Conservation (phyloP, 2,329 filamentous ascomycete genomes). For the Fusarium phyllophilum region DNA sequence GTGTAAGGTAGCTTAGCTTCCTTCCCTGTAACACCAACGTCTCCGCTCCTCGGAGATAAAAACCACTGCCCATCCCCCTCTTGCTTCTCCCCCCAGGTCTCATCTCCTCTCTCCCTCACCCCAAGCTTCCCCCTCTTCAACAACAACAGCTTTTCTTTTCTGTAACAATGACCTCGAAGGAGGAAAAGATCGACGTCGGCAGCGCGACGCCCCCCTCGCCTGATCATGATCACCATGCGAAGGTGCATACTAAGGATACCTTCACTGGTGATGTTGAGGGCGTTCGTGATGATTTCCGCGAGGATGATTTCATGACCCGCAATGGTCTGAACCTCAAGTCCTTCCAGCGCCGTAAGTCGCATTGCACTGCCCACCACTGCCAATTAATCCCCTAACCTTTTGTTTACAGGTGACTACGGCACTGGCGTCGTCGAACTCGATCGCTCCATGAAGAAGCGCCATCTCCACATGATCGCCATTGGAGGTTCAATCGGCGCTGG, state of each 20-base stretch:
- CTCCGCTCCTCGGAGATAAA: constrained; percentile 20
- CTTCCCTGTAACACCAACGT: background rate
- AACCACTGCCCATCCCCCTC: constrained; percentile 17
- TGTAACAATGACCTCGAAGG: constrained; percentile 32
- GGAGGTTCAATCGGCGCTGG: constrained; percentile 70
- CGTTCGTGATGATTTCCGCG: constrained; percentile 37
- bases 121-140: background rate
- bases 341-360: constrained; percentile 37
- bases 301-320: constrained; percentile 43
- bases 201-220: constrained; percentile 28
- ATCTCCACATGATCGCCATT: constrained; percentile 72
- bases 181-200: constrained; percentile 33
- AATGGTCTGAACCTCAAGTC: constrained; percentile 43
- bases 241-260: constrained; percentile 19
- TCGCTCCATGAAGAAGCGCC: constrained; percentile 63
- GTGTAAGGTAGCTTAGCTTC: background rate
- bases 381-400: constrained; percentile 10
- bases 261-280: background rate
- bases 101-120: background rate
- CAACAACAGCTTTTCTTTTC: background rate
- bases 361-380: background rate
- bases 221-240: background rate
- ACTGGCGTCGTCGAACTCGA: constrained; percentile 51
- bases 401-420: constrained; percentile 36
- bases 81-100: background rate